Base-by-base conservation (phyloP, 2,329 filamentous ascomycete genomes). In the Bipolaris zeicola region DNA sequence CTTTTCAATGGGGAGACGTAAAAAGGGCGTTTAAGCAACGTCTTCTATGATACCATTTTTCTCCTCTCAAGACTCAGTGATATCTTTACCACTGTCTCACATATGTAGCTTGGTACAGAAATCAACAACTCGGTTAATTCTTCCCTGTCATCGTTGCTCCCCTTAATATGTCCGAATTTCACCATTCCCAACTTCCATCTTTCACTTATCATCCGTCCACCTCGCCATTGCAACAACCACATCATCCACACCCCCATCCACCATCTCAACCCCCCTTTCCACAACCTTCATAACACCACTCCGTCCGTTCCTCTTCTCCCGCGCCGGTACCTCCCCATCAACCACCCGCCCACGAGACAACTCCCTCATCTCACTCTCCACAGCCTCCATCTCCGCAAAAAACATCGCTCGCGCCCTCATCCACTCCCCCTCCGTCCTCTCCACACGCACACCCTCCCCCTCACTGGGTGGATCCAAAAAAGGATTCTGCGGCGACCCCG, bases 181-280 rank as follows among this genome's bases (percentile, higher is more conserved):
- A 4, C 28, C 28, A 4, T 31, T 31, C 3, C 28, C 28, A 13
- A 10, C 10, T 31, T 11, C 4, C 11, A 31, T 31, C 28, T 11
- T 31, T 31, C 28, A 5, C 4, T 47, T 36, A 33, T 43, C 49
- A 16, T 56, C 49, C 16, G 49, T 56, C 42, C 53, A 52, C 22
- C 49, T 34, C 28, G 26, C 43, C 11, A 56, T 24, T 7, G n/a
- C 28, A n/a, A 37, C 43, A 6, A 45, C 43, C 36, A 36, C 14
- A 3, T 22, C 36, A 38, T 42, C 49, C 6, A 56, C 49, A 26
- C 24, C 53, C 6, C 22, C 49, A 13, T 56, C 53, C 28, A 52
- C 6, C 42, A 28, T 42, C n/a, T 37, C 22, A 36, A 42, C 18
- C 5, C 48, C 34, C n/a, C 31, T 52, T n/a, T 3, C 20, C 10